Percentiles rank a stretch among this genome's conserved stretches.
These are phyloP conservation scores for Saccharum spontaneum DNA, from an alignment of 176 grass and related monocot genomes.

Conservation along the genomic window DNA sequence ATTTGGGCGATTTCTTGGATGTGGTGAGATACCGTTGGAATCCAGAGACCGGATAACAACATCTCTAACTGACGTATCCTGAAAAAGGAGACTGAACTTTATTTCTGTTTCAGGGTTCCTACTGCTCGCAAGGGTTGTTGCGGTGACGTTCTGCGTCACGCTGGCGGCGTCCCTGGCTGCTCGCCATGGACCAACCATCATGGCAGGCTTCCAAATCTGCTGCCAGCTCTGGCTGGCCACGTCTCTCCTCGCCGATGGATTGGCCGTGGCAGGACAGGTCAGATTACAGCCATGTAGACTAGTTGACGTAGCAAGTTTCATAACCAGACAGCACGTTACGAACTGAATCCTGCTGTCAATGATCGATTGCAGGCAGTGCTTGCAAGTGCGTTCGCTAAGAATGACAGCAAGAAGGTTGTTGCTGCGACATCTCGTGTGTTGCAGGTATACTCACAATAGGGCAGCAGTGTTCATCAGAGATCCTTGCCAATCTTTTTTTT, in stretches of 20 bases:
- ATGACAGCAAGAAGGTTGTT: conserved; percentile 59
- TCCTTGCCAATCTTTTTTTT: background rate
- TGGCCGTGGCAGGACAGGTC: conserved; percentile 98
- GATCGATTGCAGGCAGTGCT: conserved; percentile 74
- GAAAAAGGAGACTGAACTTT: conserved; percentile 19
- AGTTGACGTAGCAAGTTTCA: background rate
- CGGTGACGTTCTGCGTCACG: conserved; percentile 97
- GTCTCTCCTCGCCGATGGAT: conserved; percentile 90
- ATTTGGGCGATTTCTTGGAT: conserved; percentile 86
- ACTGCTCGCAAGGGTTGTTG: conserved; percentile 85
- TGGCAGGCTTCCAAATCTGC: conserved; percentile 97
- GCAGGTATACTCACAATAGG: conserved; percentile 55
- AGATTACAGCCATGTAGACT: background rate
- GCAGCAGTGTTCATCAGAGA: background rate
- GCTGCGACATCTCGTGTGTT: conserved; percentile 70
- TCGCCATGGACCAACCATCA: conserved; percentile 62
- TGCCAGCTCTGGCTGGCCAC: conserved; percentile 92
- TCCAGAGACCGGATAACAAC: conserved; percentile 33
- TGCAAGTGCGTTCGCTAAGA: conserved; percentile 81
- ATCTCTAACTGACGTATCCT: conserved; percentile 8
- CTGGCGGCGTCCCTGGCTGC: conserved; percentile 87
- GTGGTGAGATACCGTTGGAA: conserved; percentile 68
- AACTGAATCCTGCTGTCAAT: background rate
- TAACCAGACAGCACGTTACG: background rate
- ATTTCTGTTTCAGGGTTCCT: conserved; percentile 65